These are phyloP conservation scores for Picea abies DNA, from an alignment of 83 land plant species.

Conservation along the genomic window DNA sequence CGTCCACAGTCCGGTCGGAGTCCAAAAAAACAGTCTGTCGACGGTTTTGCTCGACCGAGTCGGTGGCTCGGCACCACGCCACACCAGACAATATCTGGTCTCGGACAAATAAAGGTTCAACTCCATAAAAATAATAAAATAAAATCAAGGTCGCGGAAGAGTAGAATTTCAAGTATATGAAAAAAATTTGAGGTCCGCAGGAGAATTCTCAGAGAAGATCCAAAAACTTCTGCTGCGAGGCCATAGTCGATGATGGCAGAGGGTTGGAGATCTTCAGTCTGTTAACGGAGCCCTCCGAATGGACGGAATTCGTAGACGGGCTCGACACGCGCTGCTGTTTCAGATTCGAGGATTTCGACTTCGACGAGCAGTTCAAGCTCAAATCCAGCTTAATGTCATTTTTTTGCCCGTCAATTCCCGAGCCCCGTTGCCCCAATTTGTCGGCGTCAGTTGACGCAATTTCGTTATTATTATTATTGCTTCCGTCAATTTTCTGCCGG, in stretches of 20 bases:
- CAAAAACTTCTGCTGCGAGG: no score
- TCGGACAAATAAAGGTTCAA: no score
- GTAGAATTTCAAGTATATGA: no score
- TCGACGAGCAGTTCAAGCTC: constrained; percentile 22
- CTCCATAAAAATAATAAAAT: no score
- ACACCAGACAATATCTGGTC: no score
- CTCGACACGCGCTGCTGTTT: constrained; percentile 37
- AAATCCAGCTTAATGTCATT: constrained; percentile 54
- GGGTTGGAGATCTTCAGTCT: not conserved
- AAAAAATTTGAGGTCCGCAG: no score
- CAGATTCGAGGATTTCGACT: constrained; percentile 12
- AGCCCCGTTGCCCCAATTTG: not conserved
- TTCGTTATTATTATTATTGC: not conserved
- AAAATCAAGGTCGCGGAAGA: no score
- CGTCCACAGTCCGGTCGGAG: no score
- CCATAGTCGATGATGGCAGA: not conserved
- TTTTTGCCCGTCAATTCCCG: not conserved
- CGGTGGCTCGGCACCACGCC: no score
- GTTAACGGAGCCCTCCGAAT: constrained; percentile 54
- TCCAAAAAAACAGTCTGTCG: no score
- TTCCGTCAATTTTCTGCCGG: constrained; percentile 1
- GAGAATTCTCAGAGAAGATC: no score
- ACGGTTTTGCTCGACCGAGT: no score
- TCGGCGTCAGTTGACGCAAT: not conserved
- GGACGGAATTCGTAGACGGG: constrained; percentile 47